Percentiles rank a stretch among this genome's conserved stretches.
Evolutionary conservation across 2,329 filamentous ascomycete species (phyloP).

Genomic region (Aspergillus ibericus): DNA sequence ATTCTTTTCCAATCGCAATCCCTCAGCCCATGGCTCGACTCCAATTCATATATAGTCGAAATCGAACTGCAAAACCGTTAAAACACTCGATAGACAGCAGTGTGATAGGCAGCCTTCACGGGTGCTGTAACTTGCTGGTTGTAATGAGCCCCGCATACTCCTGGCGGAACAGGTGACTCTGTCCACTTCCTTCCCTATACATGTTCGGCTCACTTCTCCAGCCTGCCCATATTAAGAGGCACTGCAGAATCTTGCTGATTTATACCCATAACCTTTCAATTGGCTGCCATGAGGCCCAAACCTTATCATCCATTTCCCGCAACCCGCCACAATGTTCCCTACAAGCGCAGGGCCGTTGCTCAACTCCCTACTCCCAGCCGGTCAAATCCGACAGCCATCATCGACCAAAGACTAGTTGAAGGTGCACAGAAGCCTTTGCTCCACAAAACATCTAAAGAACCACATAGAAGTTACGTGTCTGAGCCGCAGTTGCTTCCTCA

Average conservation of each 20-base stretch:
- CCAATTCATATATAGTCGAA: neutral
- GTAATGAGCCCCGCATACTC: neutral
- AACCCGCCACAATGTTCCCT: conserved; percentile 9
- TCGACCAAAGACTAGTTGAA: conserved; percentile 26
- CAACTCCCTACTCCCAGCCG: conserved; percentile 1
- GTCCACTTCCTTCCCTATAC: conserved; percentile 1
- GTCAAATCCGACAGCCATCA: conserved; percentile 15
- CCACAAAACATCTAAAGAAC: conserved; percentile 1
- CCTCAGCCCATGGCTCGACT: neutral
- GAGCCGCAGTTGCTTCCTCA: neutral
- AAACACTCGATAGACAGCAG: neutral
- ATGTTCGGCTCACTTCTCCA: neutral
- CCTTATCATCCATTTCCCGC: conserved; percentile 6
- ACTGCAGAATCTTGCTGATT: neutral
- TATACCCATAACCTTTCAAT: neutral
- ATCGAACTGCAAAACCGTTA: neutral
- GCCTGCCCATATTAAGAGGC: neutral
- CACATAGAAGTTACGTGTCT: neutral
- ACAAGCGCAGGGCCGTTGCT: conserved; percentile 11
- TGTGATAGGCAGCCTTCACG: neutral
- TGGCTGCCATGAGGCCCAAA: conserved; percentile 19
- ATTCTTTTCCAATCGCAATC: neutral
- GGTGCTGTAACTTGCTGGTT: neutral
- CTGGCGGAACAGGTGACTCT: conserved; percentile 5
- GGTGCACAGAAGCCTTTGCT: conserved; percentile 19